Percentiles rank a stretch among this genome's conserved stretches.
These are phyloP conservation scores for Gyromitra esculenta DNA, from an alignment of 2,329 filamentous ascomycete genomes.

Conservation along the genomic window DNA sequence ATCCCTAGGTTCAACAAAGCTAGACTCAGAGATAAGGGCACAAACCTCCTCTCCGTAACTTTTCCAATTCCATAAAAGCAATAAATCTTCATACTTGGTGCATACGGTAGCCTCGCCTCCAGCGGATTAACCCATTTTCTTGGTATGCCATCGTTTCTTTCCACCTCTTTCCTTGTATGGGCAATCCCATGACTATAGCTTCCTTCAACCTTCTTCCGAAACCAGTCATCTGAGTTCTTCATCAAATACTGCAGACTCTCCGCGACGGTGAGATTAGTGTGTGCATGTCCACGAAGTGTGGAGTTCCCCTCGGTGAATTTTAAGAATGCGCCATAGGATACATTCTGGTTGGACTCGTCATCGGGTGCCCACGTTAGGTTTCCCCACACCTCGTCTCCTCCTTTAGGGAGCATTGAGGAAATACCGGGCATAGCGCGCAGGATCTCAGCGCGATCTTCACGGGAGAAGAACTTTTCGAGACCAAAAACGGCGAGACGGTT, in stretches of 20 bases:
- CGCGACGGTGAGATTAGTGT: constrained; percentile 79
- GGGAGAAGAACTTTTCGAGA: constrained; percentile 91
- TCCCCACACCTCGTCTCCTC: constrained; percentile 94
- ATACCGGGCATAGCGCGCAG: constrained; percentile 98
- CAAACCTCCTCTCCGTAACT: constrained; percentile 52
- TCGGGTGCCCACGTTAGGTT: constrained; percentile 88
- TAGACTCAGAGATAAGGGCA: background rate
- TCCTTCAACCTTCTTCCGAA: constrained; percentile 73
- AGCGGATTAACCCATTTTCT: constrained; percentile 95
- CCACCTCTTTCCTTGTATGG: constrained; percentile 79
- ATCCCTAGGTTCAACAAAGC: background rate
- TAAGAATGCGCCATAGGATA: constrained; percentile 81
- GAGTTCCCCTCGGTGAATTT: constrained; percentile 79
- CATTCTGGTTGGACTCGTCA: constrained; percentile 76
- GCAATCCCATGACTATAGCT: constrained; percentile 92
- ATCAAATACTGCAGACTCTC: constrained; percentile 81
- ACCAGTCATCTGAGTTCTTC: constrained; percentile 85
- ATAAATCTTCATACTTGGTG: constrained; percentile 91
- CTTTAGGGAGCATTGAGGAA: constrained; percentile 94
- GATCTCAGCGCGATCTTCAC: constrained; percentile 88
- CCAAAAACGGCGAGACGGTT: constrained; percentile 87
- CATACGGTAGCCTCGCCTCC: constrained; percentile 84
- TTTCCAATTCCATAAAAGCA: constrained; percentile 80
- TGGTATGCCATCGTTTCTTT: constrained; percentile 77
- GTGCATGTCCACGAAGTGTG: constrained; percentile 59